Base-by-base conservation (phyloP, 192 early-diverging fungal genomes). In the Phlyctochytrium arcticum region DNA sequence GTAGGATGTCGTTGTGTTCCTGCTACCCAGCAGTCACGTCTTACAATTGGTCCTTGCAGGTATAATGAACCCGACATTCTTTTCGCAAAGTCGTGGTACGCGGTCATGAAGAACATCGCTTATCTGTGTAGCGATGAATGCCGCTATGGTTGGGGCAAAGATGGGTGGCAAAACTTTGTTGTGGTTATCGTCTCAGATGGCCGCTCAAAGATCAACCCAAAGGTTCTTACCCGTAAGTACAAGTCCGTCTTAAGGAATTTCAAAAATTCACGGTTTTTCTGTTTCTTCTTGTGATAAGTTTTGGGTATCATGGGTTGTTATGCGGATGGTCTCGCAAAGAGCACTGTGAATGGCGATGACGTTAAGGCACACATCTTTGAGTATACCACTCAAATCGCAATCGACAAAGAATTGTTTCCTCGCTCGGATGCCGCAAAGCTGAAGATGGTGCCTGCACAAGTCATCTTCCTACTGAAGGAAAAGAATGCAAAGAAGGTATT, bases 141-240 rank as follows among this genome's bases (percentile, higher is more conserved):
- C 49, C 75, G 76, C 0, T 82, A 77, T 17, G 80, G 82, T 62
- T 87, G 84, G 84, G 85, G 82, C 19, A 59, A 71, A 8, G 78
- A 84, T 46, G 69, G 80, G 10, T 90, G 88, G 88, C 77, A 88
- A 72, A 87, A 88, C 51, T 81, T 90, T 53, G 85, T 88, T 31
- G 84, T 90, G 0, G 73, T 68, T 21, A 81, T 90, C 57, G 89
- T 92, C 2, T 83, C 90, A 2, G 90, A 92, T 61, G 90, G 90
- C 54, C 75, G 87, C 27, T 68, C 80, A n/a, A 91, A 91, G 69
- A 86, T 91, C 65, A 86, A 91, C 73, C 73, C 70, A 26, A 77
- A 84, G 34, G 88, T 88, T 10, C 64, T 90, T 26, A 83, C 82
- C 55, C 75, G 64, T 58, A 88, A 89, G 78, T 81, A 89, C 62